Evolutionary conservation across 2,329 filamentous ascomycete species (phyloP), one percentile per base, ranked within the genome.

Genomic region (Penicillium sp.): DNA sequence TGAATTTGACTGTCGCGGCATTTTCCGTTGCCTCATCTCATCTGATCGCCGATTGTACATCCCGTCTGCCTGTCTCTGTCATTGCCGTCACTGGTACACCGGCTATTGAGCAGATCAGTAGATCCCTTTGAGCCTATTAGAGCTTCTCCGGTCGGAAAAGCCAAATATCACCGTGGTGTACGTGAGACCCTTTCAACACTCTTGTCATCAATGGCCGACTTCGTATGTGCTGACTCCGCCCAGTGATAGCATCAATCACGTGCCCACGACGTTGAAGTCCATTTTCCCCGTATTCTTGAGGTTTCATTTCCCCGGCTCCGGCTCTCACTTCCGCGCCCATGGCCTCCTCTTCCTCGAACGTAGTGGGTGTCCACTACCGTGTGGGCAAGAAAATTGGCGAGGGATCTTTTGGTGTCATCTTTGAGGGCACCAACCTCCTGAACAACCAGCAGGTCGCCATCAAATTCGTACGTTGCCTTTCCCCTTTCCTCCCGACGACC

Each of bases 371-470:
- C 61, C 93, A 99, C 77, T 99, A 99, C 75, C 83, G 93, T 60
- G 93, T 99, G 60, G 93, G 93, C 65, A 97, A 97, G 83, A 99
- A 99, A 79, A 97, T 99, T 64, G 93, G 93, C 72, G 93, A 97
- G 82, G 92, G 92, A 59, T 95, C 90, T 33, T 97, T 97, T 68
- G 92, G 92, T 78, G 93, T 97, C 64, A 96, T 97, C 69, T 97
- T 97, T 68, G 93, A 97, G 75, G 93, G 93, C 62, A 97, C 91
- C 67, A 99, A 99, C 72, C 81, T 99, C 64, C 80, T 99, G 72
- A 99, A 99, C 80, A 96, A 95, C 75, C 93, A 97, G 74, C 91
- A 96, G 76, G 92, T 99, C 56, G 93, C 93, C 67, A 99, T 99
- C 80, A 99, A 99, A 80, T 99, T 99, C 75, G 89, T 95, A 77